Evolutionary conservation across 495 filamentous ascomycete genomes (phyloP), one percentile per base, ranked within the genome.

Genomic region (Pseudoneurospora amorphoporcata): DNA sequence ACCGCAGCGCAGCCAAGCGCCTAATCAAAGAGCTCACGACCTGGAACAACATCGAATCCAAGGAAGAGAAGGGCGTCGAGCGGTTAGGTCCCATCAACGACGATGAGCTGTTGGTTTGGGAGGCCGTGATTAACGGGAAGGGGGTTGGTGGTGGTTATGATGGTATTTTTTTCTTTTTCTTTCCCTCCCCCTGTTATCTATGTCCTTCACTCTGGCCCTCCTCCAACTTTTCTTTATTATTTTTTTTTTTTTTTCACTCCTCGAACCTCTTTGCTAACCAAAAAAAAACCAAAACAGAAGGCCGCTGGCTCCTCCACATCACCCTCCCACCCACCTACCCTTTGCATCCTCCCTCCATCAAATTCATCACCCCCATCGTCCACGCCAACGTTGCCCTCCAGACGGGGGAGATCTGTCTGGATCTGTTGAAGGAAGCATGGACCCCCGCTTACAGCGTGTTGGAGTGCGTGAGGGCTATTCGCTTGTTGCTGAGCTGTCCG

Each of bases 371-470:
- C 38, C 87, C 87, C 68, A 89, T 95, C 75, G 94, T 91, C 76
- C 94, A 97, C 82, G 90, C 95, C 10, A 97, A 97, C 82, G 87
- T 98, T 35, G 85, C 86, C 72, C 90, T 93, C 78, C 84, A 88
- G 75, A 94, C 90, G 5, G 95, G 95, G 76, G 92, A 97, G 79
- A 95, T 99, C 79, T 98, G 95, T 77, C 87, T 98, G 14, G 94
- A 97, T 73, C 85, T 99, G 71, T 82, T 99, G 61, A 91, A 90
- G 75, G 88, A 89, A 39, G 86, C 87, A 65, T 99, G 95, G 95
- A 90, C 90, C 73, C 91, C 94, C 39, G 88, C 91, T 39, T 96
- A 95, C 78, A 95, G 91, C 39, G 85, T 98, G 32, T 88, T 90
- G 32, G 86, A 88, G 73, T 93, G 91, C 70, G 81, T 98, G 76